Base-by-base conservation (phyloP, 2,329 filamentous ascomycete genomes). In the Fusarium clavum region DNA sequence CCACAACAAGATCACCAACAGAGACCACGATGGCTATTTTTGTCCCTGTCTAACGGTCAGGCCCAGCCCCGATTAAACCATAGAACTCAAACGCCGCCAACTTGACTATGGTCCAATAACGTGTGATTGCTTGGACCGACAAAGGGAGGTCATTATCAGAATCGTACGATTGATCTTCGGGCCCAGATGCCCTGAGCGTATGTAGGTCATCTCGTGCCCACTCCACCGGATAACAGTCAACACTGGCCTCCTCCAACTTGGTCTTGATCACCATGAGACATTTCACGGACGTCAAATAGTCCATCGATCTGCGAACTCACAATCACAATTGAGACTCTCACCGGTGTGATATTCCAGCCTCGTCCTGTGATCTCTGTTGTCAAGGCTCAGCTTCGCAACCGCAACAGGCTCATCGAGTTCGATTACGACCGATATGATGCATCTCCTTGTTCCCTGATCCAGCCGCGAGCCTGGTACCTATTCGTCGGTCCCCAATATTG, bases 131-230 rank as follows among this genome's bases (percentile, higher is more conserved):
- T n/a, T 53, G n/a, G 7, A 14, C 9, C 18, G 18, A 40, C 5
- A 24, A 13, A 8, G 27, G 14, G n/a, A 29, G 9, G 34, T 12
- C 9, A 41, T 8, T 24, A 53, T 24, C 18, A n/a, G 38, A 24
- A 43, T 43, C 49, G 32, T 53, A 53, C 49, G 49, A 53, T 27
- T 53, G 18, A 41, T 53, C 32, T 43, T 43, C 49, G 13, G 12
- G 16, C 18, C 10, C 10, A 38, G 34, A 38, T 38, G 34, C 34
- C 34, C 34, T 38, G 34, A 38, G 34, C 34, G 34, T 38, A 7
- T 38, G 34, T 38, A 38, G 3, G 9, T 38, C 34, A 38, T 38
- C 34, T 38, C 18, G 18, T 38, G 34, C 34, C 34, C 34, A 38
- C 18, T n/a, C n/a, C 9, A n/a, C 34, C 34, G 34, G 34, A 38